Base-by-base conservation (phyloP, 192 early-diverging fungal genomes). In the Umbelopsis sp. region DNA sequence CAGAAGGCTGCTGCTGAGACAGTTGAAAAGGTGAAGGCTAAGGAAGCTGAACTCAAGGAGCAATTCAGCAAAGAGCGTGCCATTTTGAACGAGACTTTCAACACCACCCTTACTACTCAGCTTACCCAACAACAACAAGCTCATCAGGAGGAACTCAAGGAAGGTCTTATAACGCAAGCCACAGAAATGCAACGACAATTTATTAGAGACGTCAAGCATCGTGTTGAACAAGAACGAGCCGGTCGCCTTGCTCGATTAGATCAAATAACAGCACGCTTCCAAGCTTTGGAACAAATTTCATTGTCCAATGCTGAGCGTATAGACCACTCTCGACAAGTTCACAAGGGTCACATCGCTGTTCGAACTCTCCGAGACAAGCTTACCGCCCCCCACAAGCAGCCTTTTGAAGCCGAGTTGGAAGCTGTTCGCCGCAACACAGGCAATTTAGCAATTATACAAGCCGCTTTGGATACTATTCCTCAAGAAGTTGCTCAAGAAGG, bases 191-290 rank as follows among this genome's bases (percentile, higher is more conserved):
- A 95, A 80, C 85, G 91, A 51, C 85, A 85, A 62, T 98, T 93
- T 86, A 81, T 90, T 62, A 82, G 88, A 36, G 87, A 95, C 74
- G 88, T 95, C 76, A 91, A 89, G 65, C 79, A 82, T 22, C 82
- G 90, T 34, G 91, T 98, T 31, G 97, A 98, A 69, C 83, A 92
- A 52, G 97, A 98, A 83, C 91, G 97, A 68, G 88, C 88, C 22
- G 94, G 94, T 17, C 92, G 97, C 20, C 81, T 98, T 68, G 94
- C 93, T 9, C 85, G 90, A 43, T 76, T 98, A 49, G 94, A 96
- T 76, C 87, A 92, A 59, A 87, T 98, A 52, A 86, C 87, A 67
- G 74, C 89, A 22, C 92, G 93, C 75, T 77, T 95, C 26, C 91
- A 90, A 73, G 81, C 90, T 44, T 84, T 98, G 29, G 90, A 92